These are phyloP conservation scores for Eucalyptus sp. DNA, from an alignment of 345 rosid species.

Conservation along the genomic window DNA sequence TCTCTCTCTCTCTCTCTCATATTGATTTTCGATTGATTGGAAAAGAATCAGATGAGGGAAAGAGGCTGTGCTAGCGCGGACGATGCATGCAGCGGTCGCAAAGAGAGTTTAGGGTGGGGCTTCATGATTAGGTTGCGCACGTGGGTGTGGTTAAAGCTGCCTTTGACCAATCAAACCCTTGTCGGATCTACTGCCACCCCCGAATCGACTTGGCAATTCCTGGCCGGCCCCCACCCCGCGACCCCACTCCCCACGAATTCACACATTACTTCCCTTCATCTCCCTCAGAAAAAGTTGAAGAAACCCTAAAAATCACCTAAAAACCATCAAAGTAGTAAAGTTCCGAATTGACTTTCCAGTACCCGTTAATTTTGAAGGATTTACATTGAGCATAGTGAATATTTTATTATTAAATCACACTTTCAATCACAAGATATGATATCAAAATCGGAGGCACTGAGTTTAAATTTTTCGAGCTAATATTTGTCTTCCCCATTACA, in stretches of 20 bases:
- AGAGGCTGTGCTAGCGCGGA: not conserved
- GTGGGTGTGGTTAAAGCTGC: slow-evolving; percentile 11
- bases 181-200: not conserved
- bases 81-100: not conserved
- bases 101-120: not conserved
- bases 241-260: not conserved
- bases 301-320: not conserved
- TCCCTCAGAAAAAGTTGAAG: not conserved
- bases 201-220: not conserved
- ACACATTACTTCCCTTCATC: not conserved
- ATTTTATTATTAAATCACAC: not conserved
- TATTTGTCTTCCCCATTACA: not conserved
- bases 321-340: not conserved
- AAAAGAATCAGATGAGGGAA: not conserved
- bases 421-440: not conserved
- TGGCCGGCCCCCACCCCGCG: not conserved
- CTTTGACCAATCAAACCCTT: slow-evolving; percentile 12
- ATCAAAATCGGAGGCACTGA: rapidly evolving
- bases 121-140: slow-evolving; percentile 3
- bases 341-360: not conserved
- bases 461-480: rapidly evolving
- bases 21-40: not conserved
- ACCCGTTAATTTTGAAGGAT: not conserved
- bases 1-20: not conserved
- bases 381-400: not conserved